Base-by-base conservation (phyloP, 75 land plant species). In the Selaginella tamariscina region DNA sequence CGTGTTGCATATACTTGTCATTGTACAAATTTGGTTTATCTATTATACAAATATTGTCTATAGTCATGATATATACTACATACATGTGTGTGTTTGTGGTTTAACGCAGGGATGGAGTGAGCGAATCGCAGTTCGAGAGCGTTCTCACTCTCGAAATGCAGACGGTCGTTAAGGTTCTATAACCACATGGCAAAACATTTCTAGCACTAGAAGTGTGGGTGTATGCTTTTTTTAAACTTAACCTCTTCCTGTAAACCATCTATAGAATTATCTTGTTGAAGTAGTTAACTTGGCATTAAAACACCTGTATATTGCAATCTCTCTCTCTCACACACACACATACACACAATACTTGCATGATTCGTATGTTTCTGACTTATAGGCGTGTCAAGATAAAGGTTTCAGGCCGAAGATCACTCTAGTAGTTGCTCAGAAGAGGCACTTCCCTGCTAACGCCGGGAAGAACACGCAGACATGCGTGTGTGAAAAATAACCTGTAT, bases 91-190 rank as follows among this genome's bases (percentile, higher is more conserved):
- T n/a, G n/a, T n/a, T n/a, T n/a, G n/a, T n/a, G 15, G 11, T 39
- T 39, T 39, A 39, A 39, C 5, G 5, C 72, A 88, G 97, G 77
- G 93, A 93, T 79, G 94, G 98, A 27, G 95, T 93, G 5, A 83
- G 86, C 66, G 91, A 93, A 57, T 85, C 91, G 0, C 98, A 93
- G 68, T 93, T 93, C 68, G 81, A 78, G 8, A 88, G 89, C 72
- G 90, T 87, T 32, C 59, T 93, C 71, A 83, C 85, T 55, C 69
- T 76, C 57, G 98, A 93, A 65, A 68, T 85, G 28, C 70, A 77
- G 1, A 88, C 88, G 55, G 82, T 93, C 33, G 74, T 73, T 0
- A 78, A 85, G 87, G 93, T 91, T 21, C 9, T 32, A 33, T 55
- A 1, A 27, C 54, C 11, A 11, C 54, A 11, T n/a, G 27, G 9